Evolutionary conservation across 139 green algal genomes (phyloP).

Genomic region (Chlamydomonas schloesseri): DNA sequence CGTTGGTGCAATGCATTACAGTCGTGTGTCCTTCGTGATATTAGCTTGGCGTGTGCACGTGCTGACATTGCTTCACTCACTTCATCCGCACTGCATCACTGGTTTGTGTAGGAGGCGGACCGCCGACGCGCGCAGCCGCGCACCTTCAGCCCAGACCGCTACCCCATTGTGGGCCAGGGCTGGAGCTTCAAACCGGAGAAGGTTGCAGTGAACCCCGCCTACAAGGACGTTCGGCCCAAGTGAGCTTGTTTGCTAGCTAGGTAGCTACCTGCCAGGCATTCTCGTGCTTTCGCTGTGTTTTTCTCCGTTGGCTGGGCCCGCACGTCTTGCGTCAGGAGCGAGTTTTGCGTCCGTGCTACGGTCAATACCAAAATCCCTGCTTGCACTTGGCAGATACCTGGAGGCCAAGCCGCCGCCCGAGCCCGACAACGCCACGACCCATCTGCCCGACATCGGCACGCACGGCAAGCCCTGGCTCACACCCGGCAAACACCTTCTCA

Average conservation of each 20-base stretch:
- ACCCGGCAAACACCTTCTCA: constrained; percentile 34
- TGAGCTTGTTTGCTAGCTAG: background rate
- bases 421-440: background rate
- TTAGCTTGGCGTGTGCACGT: no score
- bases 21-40: no score
- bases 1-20: no score
- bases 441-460: constrained; percentile 10
- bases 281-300: background rate
- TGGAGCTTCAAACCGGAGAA: constrained; percentile 13
- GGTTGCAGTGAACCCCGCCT: constrained; percentile 22
- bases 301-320: no score
- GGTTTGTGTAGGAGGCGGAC: constrained; percentile 25
- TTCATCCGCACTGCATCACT: no score
- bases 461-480: constrained; percentile 36
- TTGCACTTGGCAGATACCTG: constrained; percentile 9
- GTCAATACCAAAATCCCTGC: no score
- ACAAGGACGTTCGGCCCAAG: constrained; percentile 9
- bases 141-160: constrained; percentile 10
- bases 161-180: constrained; percentile 25
- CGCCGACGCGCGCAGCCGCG: constrained; percentile 1
- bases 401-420: background rate
- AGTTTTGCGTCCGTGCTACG: no score
- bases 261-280: background rate
- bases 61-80: no score
- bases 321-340: no score